Conservation (phyloP, 345 rosid genomes). For the Dovyalis caffra region DNA sequence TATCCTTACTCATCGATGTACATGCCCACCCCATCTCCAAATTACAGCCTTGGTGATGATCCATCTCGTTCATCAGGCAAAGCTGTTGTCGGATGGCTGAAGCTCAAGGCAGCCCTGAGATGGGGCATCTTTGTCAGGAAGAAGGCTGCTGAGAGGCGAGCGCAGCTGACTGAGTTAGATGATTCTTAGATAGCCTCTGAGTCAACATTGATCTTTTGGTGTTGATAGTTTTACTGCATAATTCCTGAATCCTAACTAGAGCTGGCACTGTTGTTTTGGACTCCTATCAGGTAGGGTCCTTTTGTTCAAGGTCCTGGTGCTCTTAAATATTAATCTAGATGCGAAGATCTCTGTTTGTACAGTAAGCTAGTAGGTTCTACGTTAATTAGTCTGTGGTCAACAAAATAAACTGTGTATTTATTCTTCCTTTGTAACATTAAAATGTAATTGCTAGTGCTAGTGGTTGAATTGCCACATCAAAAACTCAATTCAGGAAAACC, state of each 20-base stretch:
- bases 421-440: background rate
- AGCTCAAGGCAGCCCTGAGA: slow-evolving; percentile 34
- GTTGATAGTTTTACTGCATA: background rate
- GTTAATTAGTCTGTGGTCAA: background rate
- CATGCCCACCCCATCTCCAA: slow-evolving; percentile 17
- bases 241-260: slow-evolving; percentile 2
- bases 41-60: slow-evolving; percentile 22
- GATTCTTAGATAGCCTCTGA: slow-evolving; percentile 18
- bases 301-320: background rate
- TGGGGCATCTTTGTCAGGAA: slow-evolving; percentile 36
- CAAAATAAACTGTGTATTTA: background rate
- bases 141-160: slow-evolving; percentile 32
- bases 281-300: background rate
- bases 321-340: slow-evolving; percentile 12
- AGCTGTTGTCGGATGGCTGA: slow-evolving; percentile 35
- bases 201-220: slow-evolving; percentile 13
- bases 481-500: background rate
- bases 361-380: slow-evolving; percentile 1
- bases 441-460: background rate
- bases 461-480: background rate
- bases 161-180: slow-evolving; percentile 29
- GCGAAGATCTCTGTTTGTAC: background rate
- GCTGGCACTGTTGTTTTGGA: slow-evolving; percentile 1
- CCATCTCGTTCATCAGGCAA: slow-evolving; percentile 34
- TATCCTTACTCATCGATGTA: slow-evolving; percentile 19